Evolutionary conservation across 2,329 filamentous ascomycete genomes (phyloP).

Genomic region (Fusarium longipes): DNA sequence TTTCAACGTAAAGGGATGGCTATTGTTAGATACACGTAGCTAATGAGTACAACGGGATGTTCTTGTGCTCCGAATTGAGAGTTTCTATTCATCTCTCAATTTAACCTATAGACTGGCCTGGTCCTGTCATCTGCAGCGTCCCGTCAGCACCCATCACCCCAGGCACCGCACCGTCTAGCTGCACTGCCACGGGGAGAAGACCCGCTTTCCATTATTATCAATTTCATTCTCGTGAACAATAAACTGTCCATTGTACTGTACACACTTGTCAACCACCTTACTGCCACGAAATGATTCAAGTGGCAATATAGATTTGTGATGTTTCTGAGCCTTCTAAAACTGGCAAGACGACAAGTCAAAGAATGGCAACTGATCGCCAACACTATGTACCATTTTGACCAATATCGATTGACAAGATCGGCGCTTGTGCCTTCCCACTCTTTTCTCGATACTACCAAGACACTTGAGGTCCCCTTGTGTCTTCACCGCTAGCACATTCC

Average conservation of each 20-base stretch:
- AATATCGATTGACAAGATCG: slow-evolving; percentile 32
- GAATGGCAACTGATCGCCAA: slow-evolving; percentile 29
- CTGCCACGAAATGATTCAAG: neutral
- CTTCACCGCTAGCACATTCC: slow-evolving; percentile 34
- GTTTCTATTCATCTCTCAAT: neutral
- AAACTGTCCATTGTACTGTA: neutral
- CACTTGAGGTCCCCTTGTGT: slow-evolving; percentile 11
- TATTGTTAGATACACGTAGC: slow-evolving; percentile 5
- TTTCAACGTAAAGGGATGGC: slow-evolving; percentile 4
- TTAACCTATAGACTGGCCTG: neutral
- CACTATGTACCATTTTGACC: slow-evolving; percentile 23
- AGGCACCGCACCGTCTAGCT: slow-evolving; percentile 24
- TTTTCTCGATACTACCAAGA: slow-evolving; percentile 20
- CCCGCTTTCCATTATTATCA: slow-evolving; percentile 17
- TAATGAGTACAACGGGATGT: neutral
- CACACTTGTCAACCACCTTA: too few relatives aligned
- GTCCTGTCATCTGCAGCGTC: slow-evolving; percentile 13
- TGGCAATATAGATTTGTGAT: neutral
- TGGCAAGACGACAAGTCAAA: slow-evolving; percentile 3
- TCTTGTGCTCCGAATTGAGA: neutral
- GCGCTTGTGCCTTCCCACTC: slow-evolving; percentile 15
- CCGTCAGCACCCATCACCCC: slow-evolving; percentile 30
- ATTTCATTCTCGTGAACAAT: slow-evolving; percentile 20
- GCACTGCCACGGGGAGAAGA: slow-evolving; percentile 36
- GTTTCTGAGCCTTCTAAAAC: slow-evolving; percentile 9